These are phyloP conservation scores for Suhomyces bolitotheri DNA, from an alignment of 1,139 yeast genomes.

Conservation along the genomic window DNA sequence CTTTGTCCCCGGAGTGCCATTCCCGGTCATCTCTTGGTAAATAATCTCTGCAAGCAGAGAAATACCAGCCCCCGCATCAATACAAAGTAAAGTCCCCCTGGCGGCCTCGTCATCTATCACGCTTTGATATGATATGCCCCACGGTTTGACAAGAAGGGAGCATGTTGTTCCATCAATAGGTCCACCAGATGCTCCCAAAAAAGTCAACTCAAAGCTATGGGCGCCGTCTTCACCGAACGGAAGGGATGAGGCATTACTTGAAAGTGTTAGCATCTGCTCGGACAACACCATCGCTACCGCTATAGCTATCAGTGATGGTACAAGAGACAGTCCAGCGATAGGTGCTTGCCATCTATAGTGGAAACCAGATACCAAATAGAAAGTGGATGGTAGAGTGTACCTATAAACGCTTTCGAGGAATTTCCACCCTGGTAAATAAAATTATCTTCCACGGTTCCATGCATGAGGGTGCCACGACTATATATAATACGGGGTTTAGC, in stretches of 20 bases:
- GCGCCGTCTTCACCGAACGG: neutral
- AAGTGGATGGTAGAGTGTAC: neutral
- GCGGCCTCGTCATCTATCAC: slow-evolving; percentile 22
- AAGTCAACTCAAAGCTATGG: slow-evolving; percentile 48
- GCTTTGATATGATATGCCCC: slow-evolving; percentile 36
- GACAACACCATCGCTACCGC: too few relatives aligned
- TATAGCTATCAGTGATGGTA: neutral
- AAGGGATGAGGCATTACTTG: neutral
- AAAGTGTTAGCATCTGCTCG: slow-evolving; percentile 1
- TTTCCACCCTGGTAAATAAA: neutral
- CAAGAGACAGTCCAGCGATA: neutral
- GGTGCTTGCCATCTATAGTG: neutral
- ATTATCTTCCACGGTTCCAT: neutral
- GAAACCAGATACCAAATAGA: neutral
- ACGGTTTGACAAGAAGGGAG: slow-evolving; percentile 63
- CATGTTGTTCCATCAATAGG: slow-evolving; percentile 71
- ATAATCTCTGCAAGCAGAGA: slow-evolving; percentile 57
- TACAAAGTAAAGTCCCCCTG: slow-evolving; percentile 39
- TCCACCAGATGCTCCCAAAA: slow-evolving; percentile 78
- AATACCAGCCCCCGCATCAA: slow-evolving; percentile 83
- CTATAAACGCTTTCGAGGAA: neutral
- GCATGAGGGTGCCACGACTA: slow-evolving; percentile 7
- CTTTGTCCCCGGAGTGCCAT: slow-evolving; percentile 11
- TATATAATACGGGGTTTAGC: neutral
- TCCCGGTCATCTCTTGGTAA: slow-evolving; percentile 21